Base-by-base conservation (phyloP, 306 rosid genomes). In the Malus orientalis region DNA sequence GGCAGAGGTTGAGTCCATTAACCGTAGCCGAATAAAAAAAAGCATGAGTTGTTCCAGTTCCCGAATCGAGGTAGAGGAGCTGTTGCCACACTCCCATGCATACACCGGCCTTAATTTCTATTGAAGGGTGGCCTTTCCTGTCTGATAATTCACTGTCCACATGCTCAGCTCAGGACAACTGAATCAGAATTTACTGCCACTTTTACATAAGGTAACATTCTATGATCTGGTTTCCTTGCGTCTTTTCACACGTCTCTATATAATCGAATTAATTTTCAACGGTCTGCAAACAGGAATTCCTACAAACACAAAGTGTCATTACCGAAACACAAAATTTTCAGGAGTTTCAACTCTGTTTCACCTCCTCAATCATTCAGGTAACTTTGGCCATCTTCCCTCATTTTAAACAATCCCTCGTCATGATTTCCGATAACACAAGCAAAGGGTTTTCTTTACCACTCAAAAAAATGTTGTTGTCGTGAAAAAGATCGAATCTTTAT, bases 1-100 rank as follows among this genome's bases (percentile, higher is more conserved):
- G 78, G 98, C 93, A 22, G 97, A 92, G 84, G 93, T 92, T 6
- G 97, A 90, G 83, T 89, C 93, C 67, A 54, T 89, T 74, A 91
- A 86, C 78, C 91, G 88, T 18, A 81, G 79, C 83, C 86, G 94
- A 69, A 93, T 83, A 5, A 96, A 81, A 78, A 96, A 86, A 82
- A 89, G 97, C 84, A 87, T 87, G 75, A 96, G 98, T 77, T 89
- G 92, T 77, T 85, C 96, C 58, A 89, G 92, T 85, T 90, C 97
- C 58, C 86, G 98, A 83, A 75, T 93, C 18, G 97, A 93, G 86
- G 97, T 93, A 40, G 98, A 93, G 87, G 98, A 93, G 87, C 76
- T 91, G 74, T 83, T 90, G 86, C 97, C 97, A 5, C 86, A 87
- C 54, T 75, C 87, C 12, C 79, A 85, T 59, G 82, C 93, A 69